Conservation (phyloP, 495 filamentous ascomycete genomes). For the Chaetomidium leptoderma region DNA sequence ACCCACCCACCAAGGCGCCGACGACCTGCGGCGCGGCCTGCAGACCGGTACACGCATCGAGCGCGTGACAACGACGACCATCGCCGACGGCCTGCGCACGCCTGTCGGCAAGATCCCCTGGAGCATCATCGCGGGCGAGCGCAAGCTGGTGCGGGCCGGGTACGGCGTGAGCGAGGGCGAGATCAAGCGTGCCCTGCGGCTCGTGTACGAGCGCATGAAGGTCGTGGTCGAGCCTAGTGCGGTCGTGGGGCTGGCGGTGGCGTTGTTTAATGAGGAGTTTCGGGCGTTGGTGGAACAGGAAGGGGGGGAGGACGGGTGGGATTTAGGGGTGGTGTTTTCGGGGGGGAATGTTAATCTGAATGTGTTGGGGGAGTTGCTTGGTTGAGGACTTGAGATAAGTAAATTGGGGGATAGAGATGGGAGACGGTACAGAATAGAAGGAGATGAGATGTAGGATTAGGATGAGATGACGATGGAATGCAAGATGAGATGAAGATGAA, state of each 20-base stretch:
- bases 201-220: conserved; percentile 89
- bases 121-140: conserved; percentile 73
- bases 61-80: conserved; percentile 68
- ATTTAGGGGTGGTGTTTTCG: conserved; percentile 80
- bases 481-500: too few relatives aligned
- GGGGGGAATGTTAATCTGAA: conserved; percentile 91
- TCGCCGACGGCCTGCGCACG: conserved; percentile 87
- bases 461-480: too few relatives aligned
- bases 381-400: neutral
- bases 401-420: neutral
- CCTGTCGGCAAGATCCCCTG: conserved; percentile 76
- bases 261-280: conserved; percentile 82
- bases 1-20: conserved; percentile 76
- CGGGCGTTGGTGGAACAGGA: conserved; percentile 63
- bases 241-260: conserved; percentile 77
- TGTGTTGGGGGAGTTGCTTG: conserved; percentile 62
- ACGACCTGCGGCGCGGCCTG: conserved; percentile 72
- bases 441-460: too few relatives aligned
- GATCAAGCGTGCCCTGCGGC: conserved; percentile 69
- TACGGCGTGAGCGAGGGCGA: conserved; percentile 77
- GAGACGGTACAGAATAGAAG: neutral
- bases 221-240: conserved; percentile 87
- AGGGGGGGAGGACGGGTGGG: conserved; percentile 71
- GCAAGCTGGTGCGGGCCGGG: conserved; percentile 64
- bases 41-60: conserved; percentile 56